Percentiles rank a stretch among this genome's conserved stretches.
These are phyloP conservation scores for Miscanthus sacchariflorus DNA, from an alignment of 202 grass and related monocot species.

Conservation along the genomic window DNA sequence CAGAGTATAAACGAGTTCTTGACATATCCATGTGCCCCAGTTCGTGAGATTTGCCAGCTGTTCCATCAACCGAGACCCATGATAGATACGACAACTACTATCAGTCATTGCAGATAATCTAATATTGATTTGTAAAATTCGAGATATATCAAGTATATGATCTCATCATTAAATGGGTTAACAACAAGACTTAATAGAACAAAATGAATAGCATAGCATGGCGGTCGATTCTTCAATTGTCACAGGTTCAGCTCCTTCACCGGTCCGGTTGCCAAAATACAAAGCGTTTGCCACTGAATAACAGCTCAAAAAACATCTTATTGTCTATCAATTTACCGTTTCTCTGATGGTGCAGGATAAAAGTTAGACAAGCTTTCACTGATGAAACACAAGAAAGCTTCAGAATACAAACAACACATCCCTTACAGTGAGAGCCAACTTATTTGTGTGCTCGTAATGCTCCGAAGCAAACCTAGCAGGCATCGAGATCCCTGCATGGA, in stretches of 20 bases:
- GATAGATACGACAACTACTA: background rate
- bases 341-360: slow-evolving; percentile 36
- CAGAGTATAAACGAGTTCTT: no score
- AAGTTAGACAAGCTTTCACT: slow-evolving; percentile 10
- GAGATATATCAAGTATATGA: background rate
- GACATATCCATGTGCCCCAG: no score
- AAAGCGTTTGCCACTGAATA: slow-evolving; percentile 31
- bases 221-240: background rate
- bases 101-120: background rate
- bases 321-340: slow-evolving; percentile 40
- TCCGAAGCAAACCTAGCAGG: slow-evolving; percentile 67
- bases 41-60: no score
- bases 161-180: background rate
- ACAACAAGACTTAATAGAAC: background rate
- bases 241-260: slow-evolving; percentile 20
- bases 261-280: background rate
- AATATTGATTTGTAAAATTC: background rate
- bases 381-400: slow-evolving; percentile 40
- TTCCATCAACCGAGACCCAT: background rate
- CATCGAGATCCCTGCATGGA: slow-evolving; percentile 91
- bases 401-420: slow-evolving; percentile 33
- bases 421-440: slow-evolving; percentile 31
- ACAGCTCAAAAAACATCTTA: slow-evolving; percentile 30
- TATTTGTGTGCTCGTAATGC: slow-evolving; percentile 49
- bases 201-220: background rate